These are phyloP conservation scores for Tolypocladium ophioglossoides DNA, from an alignment of 2,329 filamentous ascomycete genomes.

Conservation along the genomic window DNA sequence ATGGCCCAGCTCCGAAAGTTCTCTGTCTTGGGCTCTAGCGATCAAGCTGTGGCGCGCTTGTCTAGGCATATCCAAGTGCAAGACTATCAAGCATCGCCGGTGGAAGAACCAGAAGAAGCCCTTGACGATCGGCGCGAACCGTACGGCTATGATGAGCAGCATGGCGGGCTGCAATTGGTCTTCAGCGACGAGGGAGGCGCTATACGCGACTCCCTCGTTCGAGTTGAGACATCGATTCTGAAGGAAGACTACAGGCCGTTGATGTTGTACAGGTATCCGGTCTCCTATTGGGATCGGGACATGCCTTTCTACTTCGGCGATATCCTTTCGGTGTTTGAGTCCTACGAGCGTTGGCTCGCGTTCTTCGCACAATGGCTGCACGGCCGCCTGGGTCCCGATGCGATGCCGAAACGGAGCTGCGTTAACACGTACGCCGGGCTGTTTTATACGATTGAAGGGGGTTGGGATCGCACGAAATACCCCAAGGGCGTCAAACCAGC, in stretches of 20 bases:
- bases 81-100: conserved; percentile 22
- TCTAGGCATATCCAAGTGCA: conserved; percentile 12
- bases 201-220: background rate
- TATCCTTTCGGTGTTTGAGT: conserved; percentile 6
- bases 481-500: conserved; percentile 8
- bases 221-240: background rate
- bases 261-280: conserved; percentile 25
- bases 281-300: conserved; percentile 26
- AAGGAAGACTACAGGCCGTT: conserved; percentile 8
- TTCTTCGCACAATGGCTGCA: conserved; percentile 5
- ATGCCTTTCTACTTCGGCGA: conserved; percentile 15
- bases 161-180: background rate
- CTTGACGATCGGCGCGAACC: conserved; percentile 11
- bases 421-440: conserved; percentile 24
- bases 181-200: background rate
- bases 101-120: conserved; percentile 20
- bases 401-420: background rate
- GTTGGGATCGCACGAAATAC: conserved; percentile 2
- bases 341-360: conserved; percentile 14
- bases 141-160: background rate
- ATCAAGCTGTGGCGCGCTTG: conserved; percentile 9
- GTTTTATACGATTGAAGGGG: conserved; percentile 33
- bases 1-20: conserved; percentile 44
- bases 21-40: conserved; percentile 39
- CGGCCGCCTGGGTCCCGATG: background rate